Conservation (phyloP, 169 alveolate species). For the Plasmodium billcollinsi region DNA sequence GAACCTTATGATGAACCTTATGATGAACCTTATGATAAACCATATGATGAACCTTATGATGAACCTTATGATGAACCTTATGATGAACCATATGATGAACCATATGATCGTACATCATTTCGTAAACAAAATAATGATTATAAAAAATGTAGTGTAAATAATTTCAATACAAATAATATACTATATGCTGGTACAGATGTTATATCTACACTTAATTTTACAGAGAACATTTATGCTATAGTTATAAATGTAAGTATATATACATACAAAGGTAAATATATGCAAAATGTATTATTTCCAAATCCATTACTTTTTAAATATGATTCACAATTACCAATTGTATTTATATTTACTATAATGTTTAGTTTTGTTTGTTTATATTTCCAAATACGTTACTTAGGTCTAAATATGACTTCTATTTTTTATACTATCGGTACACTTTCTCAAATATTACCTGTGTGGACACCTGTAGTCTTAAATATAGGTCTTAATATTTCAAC, state of each 20-base stretch:
- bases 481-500: constrained; percentile 95
- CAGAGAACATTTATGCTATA: constrained; percentile 87
- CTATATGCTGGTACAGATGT: constrained; percentile 86
- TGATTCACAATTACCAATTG: constrained; percentile 87
- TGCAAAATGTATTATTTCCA: constrained; percentile 95
- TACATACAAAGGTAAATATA: constrained; percentile 95
- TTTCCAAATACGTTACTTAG: constrained; percentile 84
- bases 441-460: constrained; percentile 94
- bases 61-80: background rate
- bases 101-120: too few relatives aligned
- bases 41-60: background rate
- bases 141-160: background rate
- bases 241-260: constrained; percentile 93
- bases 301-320: constrained; percentile 88
- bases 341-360: constrained; percentile 79
- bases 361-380: constrained; percentile 83
- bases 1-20: background rate
- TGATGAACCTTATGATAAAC: background rate
- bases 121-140: background rate
- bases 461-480: constrained; percentile 95
- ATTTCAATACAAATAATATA: constrained; percentile 59
- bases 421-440: constrained; percentile 89
- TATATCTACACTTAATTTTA: constrained; percentile 80
- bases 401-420: constrained; percentile 88
- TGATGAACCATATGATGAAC: background rate